Conservation (phyloP, 768 basidiomycete genomes). For the Tylopilus plumbeoviolaceoides region DNA sequence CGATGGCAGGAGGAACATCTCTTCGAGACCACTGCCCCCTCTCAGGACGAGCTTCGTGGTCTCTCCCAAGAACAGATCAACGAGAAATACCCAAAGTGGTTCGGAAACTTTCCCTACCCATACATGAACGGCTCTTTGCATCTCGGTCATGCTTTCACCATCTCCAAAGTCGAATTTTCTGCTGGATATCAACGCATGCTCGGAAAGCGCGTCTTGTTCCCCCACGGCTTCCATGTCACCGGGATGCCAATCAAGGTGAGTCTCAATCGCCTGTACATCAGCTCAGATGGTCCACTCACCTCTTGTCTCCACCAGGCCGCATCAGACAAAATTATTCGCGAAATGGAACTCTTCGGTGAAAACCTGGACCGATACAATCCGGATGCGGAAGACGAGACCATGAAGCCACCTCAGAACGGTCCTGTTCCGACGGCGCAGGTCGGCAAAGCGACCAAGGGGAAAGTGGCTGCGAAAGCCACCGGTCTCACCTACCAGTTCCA, state of each 20-base stretch:
- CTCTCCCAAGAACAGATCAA: conserved; percentile 63
- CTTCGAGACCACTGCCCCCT: conserved; percentile 85
- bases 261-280: conserved; percentile 1
- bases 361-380: conserved; percentile 66
- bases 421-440: conserved; percentile 46
- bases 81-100: conserved; percentile 90
- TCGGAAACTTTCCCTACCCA: conserved; percentile 92
- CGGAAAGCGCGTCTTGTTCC: conserved; percentile 92
- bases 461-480: conserved; percentile 87
- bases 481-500: conserved; percentile 97
- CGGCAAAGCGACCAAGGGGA: conserved; percentile 92
- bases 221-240: conserved; percentile 97
- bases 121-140: conserved; percentile 99
- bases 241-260: conserved; percentile 99
- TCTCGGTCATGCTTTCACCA: conserved; percentile 95
- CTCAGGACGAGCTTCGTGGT: conserved; percentile 57
- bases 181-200: conserved; percentile 94
- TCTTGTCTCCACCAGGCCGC: conserved; percentile 58
- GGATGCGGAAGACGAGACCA: conserved; percentile 42
- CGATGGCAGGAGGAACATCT: conserved; percentile 72
- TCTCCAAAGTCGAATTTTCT: conserved; percentile 96
- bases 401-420: conserved; percentile 39
- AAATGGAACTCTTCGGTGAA: conserved; percentile 92
- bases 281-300: not conserved
- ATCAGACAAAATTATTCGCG: conserved; percentile 95